A percentile compares a stretch with the other conserved stretches of the same genome.
phyloP scores from a whole-genome alignment of 1,284 basidiomycete species.

The Rhodotorula sp. region DNA sequence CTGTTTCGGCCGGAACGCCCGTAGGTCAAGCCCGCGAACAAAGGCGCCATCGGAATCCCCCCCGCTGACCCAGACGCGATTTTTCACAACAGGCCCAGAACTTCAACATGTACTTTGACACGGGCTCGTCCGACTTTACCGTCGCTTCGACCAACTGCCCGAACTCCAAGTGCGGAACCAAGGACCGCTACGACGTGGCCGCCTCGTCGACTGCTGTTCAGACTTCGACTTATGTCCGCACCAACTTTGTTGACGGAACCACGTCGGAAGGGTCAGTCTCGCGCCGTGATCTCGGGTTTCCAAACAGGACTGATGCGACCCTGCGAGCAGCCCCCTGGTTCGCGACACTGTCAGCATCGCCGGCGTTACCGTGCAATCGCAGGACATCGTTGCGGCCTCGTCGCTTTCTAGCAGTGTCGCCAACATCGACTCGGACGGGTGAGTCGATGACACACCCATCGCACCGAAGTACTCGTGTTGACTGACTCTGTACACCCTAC shows the following conservation, averaged over 20 bases:
- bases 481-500: neutral
- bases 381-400: slow-evolving; percentile 25
- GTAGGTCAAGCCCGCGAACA: slow-evolving; percentile 3
- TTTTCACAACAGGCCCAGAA: slow-evolving; percentile 44
- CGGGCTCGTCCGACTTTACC: slow-evolving; percentile 51
- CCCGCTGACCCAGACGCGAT: slow-evolving; percentile 38
- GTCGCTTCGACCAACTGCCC: slow-evolving; percentile 39
- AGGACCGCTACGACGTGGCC: slow-evolving; percentile 27
- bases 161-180: slow-evolving; percentile 21
- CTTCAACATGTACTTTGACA: slow-evolving; percentile 50
- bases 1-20: slow-evolving; percentile 24
- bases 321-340: slow-evolving; percentile 9
- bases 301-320: neutral
- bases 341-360: slow-evolving; percentile 16
- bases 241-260: slow-evolving; percentile 34
- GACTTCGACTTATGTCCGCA: slow-evolving; percentile 16
- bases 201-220: slow-evolving; percentile 6
- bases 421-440: slow-evolving; percentile 22
- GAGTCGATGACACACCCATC: neutral
- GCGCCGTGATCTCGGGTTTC: too few relatives aligned
- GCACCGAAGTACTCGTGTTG: neutral
- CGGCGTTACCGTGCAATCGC: slow-evolving; percentile 6
- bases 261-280: slow-evolving; percentile 18
- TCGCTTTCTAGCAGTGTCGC: slow-evolving; percentile 27
- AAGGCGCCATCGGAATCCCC: slow-evolving; percentile 6